Percentiles rank a stretch among this genome's conserved stretches.
Evolutionary conservation across 2,329 filamentous ascomycete genomes (phyloP).

Genomic region (Scedosporium dehoogii): DNA sequence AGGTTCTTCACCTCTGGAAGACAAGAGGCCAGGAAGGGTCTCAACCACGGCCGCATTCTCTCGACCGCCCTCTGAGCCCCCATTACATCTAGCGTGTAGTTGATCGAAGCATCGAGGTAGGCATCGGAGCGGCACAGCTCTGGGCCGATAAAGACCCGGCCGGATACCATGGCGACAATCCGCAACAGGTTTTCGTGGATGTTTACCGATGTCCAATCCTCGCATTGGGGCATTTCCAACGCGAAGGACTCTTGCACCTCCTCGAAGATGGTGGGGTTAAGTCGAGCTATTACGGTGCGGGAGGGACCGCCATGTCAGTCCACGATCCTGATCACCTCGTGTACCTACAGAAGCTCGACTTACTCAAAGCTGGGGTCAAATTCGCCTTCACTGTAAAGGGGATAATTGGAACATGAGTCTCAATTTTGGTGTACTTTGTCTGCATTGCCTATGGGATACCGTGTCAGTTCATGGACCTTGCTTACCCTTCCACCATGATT

Average conservation of each 20-base stretch:
- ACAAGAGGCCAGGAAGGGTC: constrained; percentile 20
- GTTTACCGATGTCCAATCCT: constrained; percentile 29
- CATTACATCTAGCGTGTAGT: constrained; percentile 34
- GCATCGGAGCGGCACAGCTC: constrained; percentile 32
- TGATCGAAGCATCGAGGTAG: constrained; percentile 36
- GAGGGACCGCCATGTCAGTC: background rate
- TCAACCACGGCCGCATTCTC: constrained; percentile 19
- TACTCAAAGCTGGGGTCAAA: constrained; percentile 23
- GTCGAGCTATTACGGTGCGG: background rate
- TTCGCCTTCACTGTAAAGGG: constrained; percentile 19
- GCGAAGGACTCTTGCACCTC: constrained; percentile 25
- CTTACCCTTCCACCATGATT: too few relatives aligned
- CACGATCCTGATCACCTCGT: background rate
- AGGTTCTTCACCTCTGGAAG: constrained; percentile 26
- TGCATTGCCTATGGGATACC: constrained; percentile 16
- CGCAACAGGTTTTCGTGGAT: constrained; percentile 30
- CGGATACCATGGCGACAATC: constrained; percentile 36
- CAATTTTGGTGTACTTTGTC: constrained; percentile 22
- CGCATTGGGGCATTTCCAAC: constrained; percentile 22
- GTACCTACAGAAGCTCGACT: background rate
- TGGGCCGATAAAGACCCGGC: constrained; percentile 35
- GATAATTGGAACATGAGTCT: constrained; percentile 15
- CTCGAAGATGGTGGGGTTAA: constrained; percentile 7
- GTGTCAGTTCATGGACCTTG: background rate
- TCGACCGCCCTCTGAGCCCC: constrained; percentile 20